A percentile compares a stretch with the other conserved stretches of the same genome.
Conservation (phyloP, 2,329 filamentous ascomycete species). For the Pseudogymnoascus sp. region DNA sequence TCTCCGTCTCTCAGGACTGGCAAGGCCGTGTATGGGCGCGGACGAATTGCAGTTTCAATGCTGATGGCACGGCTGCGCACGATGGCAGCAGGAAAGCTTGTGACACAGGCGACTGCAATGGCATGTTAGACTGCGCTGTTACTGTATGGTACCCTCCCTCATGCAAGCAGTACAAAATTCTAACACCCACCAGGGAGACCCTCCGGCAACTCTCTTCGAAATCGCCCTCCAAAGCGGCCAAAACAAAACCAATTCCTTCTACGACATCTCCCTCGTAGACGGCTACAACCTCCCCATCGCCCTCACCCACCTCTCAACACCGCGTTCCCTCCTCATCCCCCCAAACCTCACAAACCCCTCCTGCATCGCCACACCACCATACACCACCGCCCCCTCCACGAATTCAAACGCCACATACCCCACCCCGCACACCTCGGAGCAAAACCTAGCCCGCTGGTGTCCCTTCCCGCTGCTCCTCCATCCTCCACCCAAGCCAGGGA, state of each 20-base stretch:
- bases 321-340: constrained; percentile 53
- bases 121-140: constrained; percentile 59
- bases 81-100: constrained; percentile 51
- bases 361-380: constrained; percentile 62
- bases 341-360: constrained; percentile 70
- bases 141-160: constrained; percentile 49
- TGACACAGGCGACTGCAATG: constrained; percentile 68
- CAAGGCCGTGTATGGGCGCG: constrained; percentile 75
- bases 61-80: constrained; percentile 48
- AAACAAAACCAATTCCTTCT: constrained; percentile 59
- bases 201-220: constrained; percentile 71
- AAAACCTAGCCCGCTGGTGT: constrained; percentile 56
- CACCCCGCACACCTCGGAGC: constrained; percentile 54
- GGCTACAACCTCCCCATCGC: constrained; percentile 74
- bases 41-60: constrained; percentile 73
- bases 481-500: constrained; percentile 60
- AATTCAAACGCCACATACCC: constrained; percentile 58
- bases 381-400: constrained; percentile 45
- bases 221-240: constrained; percentile 66
- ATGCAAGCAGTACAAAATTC: not conserved
- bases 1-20: constrained; percentile 67
- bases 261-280: constrained; percentile 78
- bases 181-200: constrained; percentile 48
- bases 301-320: constrained; percentile 50
- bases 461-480: constrained; percentile 69